These are phyloP conservation scores for Acrodontium crateriforme DNA, from an alignment of 2,329 filamentous ascomycete species.

Conservation along the genomic window DNA sequence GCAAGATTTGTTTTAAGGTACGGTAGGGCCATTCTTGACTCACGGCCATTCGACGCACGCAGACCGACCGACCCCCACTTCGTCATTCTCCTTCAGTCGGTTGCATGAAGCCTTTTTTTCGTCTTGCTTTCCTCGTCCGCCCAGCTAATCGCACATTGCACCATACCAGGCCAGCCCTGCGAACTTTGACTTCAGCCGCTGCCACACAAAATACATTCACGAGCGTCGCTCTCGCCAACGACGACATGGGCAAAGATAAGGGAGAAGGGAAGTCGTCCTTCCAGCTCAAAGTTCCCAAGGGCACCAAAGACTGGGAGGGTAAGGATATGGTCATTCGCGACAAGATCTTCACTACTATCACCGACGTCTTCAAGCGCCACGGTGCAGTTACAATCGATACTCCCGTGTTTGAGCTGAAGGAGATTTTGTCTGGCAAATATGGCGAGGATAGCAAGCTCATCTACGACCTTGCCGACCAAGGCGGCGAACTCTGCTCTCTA, in stretches of 20 bases:
- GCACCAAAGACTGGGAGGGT: conserved; percentile 75
- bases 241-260: conserved; percentile 34
- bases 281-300: conserved; percentile 79
- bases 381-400: conserved; percentile 70
- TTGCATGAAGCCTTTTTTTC: conserved; percentile 3
- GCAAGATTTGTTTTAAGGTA: no score
- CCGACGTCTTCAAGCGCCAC: conserved; percentile 69
- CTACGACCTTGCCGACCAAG: conserved; percentile 78
- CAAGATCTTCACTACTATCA: conserved; percentile 64
- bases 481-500: conserved; percentile 71
- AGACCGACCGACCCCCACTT: no score
- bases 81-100: not conserved
- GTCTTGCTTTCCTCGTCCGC: not conserved
- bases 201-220: conserved; percentile 1
- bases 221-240: conserved; percentile 5
- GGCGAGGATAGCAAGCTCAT: conserved; percentile 87
- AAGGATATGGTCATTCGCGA: conserved; percentile 69
- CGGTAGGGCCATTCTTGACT: no score
- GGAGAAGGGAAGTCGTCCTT: conserved; percentile 26
- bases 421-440: conserved; percentile 80
- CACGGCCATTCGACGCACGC: no score
- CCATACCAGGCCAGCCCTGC: not conserved
- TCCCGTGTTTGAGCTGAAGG: conserved; percentile 71
- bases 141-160: not conserved
- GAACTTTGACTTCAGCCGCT: not conserved